Evolutionary conservation across 805 yeast species (phyloP), one percentile per base, ranked within the genome.

Genomic region (Diddensiella transvaalensis): DNA sequence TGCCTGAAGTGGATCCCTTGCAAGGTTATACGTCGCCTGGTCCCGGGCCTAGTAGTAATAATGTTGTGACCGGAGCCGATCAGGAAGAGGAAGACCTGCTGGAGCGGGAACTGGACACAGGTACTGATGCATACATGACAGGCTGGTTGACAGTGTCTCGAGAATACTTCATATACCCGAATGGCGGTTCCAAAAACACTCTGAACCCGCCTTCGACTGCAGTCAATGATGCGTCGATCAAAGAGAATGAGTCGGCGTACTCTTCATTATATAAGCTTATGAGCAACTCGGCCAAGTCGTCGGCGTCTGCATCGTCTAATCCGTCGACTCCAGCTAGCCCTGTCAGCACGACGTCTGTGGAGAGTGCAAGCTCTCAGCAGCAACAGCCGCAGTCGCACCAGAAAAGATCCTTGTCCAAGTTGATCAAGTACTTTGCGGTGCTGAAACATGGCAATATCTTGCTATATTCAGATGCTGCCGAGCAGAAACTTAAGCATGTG

Each of bases 101-200:
- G n/a, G 82, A 83, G 48, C 90, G 85, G 56, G 65, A 67, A 10
- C 66, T 69, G 35, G 70, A 73, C n/a, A 63, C 78, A 0, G 95
- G 93, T 2, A 77, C 84, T 0, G 79, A 80, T 22, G 76, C 87
- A 0, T 56, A 78, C 48, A 56, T 51, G 60, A 70, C 79, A 8
- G 96, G 95, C 5, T 87, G 95, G 95, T 67, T 88, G 1, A 79
- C 84, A 2, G 90, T 90, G n/a, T 85, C 95, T 0, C 82, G 80
- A 51, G 91, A 85, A 55, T 86, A 83, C 61, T 73, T 84, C 67
- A 69, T 74, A 49, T 71, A 76, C 66, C 60, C 84, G 57, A 56
- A 59, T 37, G 61, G 53, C 44, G 62, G 54, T 55, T 58, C 70
- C 33, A 71, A 70, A 49, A 70, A 64, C 51, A 39, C 48, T 11